A percentile compares a stretch with the other conserved stretches of the same genome.
These are phyloP conservation scores for Epichloe typhina DNA, from an alignment of 2,329 filamentous ascomycete genomes.

Conservation along the genomic window DNA sequence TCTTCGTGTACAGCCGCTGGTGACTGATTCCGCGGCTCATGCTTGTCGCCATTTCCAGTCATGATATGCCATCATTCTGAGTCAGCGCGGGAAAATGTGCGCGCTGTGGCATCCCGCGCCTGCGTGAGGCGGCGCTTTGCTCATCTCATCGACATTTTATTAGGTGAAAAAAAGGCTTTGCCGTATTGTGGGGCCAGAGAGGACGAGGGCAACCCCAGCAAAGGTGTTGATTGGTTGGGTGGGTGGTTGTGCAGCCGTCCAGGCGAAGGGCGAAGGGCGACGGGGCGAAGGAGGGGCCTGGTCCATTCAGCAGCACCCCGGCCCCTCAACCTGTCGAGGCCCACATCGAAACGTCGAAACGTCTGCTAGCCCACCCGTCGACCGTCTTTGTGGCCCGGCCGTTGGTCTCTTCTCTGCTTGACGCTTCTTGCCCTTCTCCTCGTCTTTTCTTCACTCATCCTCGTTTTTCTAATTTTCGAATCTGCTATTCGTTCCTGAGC, in stretches of 20 bases:
- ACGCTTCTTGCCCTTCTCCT: not conserved
- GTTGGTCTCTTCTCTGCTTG: conserved; percentile 1
- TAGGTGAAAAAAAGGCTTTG: not conserved
- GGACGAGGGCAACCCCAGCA: not conserved
- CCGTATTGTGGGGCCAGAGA: not conserved
- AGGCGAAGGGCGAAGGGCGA: too few species aligned
- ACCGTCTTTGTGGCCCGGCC: conserved; percentile 1
- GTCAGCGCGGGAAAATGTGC: not conserved
- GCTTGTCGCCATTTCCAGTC: not conserved
- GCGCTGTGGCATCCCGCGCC: not conserved
- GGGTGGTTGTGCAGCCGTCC: too few species aligned
- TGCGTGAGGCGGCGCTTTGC: too few species aligned
- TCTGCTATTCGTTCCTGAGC: not conserved
- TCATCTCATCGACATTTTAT: too few species aligned
- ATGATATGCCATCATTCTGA: not conserved
- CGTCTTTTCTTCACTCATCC: not conserved
- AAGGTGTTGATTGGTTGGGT: not conserved
- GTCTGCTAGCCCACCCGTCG: conserved; percentile 2
- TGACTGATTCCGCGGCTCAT: too few species aligned
- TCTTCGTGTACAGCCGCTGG: not conserved
- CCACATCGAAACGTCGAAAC: not conserved
- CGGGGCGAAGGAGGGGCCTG: too few species aligned
- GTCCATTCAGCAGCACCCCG: not conserved
- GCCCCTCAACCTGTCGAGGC: not conserved
- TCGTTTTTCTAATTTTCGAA: not conserved